Evolutionary conservation across 2,329 filamentous ascomycete species (phyloP), one percentile per base, ranked within the genome.

Genomic region (Dothideomycetidae sp.): DNA sequence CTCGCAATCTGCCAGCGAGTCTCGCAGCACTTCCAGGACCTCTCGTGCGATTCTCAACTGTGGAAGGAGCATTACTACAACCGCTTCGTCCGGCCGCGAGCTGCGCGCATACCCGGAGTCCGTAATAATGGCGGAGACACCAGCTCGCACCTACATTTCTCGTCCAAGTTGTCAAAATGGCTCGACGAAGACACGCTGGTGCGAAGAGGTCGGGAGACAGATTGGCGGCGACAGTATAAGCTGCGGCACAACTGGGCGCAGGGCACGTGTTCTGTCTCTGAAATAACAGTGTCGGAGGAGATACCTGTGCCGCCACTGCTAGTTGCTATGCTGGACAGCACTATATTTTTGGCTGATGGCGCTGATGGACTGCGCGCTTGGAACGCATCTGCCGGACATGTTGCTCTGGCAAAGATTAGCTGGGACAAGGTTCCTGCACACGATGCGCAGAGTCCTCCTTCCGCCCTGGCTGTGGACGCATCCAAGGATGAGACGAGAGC

Each of bases 51-150:
- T 56, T 79, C 80, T 1, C 84, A 94, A 54, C 63, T 96, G 40
- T 98, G 90, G 90, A 90, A 88, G 56, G 70, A 71, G 10, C 73
- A 84, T 34, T 98, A 93, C 60, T 93, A 92, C 59, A 69, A 75
- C 16, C 77, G 80, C 44, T 96, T 93, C 58, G 82, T 94, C 18
- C 70, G 81, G 23, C 85, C 84, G 28, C 74, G 85, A 51, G 81
- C 80, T 23, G 70, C 80, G 47, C 74, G 80, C 41, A 75, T 88
- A 39, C 80, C 81, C 0, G 78, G 79, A 14, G 70, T 79, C 21
- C 68, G 61, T 49, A 61, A 63, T 26, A 47, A 56, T 2, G 53
- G 47, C 28, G 47, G 50, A 10, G 53, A 56, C 14, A 50, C 59
- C 5, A 62, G 56, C 18, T 30, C 26, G 29, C 36, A 32, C 5